Conservation (phyloP, 2,329 filamentous ascomycete species). For the Cryphonectria nitschkei region DNA sequence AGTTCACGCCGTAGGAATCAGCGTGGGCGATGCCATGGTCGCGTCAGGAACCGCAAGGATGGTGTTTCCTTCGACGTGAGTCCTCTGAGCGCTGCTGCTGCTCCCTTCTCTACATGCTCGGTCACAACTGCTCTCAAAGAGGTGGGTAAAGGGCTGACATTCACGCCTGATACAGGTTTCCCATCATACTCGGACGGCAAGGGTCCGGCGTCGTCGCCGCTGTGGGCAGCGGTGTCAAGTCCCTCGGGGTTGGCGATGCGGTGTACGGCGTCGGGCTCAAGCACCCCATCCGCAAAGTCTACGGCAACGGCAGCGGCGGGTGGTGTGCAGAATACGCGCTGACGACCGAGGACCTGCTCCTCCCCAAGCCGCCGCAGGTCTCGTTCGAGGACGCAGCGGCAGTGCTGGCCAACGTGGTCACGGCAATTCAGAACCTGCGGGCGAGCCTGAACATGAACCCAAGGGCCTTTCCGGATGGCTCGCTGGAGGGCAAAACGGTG, state of each 20-base stretch:
- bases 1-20: conserved; percentile 43
- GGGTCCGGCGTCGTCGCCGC: conserved; percentile 39
- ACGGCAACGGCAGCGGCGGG: conserved; percentile 30
- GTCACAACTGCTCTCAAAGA: background rate
- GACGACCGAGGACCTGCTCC: conserved; percentile 40
- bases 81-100: conserved; percentile 5
- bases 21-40: conserved; percentile 42
- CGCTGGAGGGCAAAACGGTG: conserved; percentile 54
- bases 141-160: conserved; percentile 3
- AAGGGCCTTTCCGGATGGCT: conserved; percentile 32
- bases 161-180: conserved; percentile 29
- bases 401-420: conserved; percentile 43
- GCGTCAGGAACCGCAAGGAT: conserved; percentile 35
- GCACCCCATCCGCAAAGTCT: conserved; percentile 41
- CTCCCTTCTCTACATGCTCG: background rate
- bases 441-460: conserved; percentile 41
- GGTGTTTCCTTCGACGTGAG: conserved; percentile 37
- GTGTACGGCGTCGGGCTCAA: conserved; percentile 45
- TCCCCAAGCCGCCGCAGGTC: conserved; percentile 37
- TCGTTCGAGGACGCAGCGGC: conserved; percentile 38
- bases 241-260: conserved; percentile 39
- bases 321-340: conserved; percentile 48
- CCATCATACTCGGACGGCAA: conserved; percentile 34
- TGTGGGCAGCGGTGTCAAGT: conserved; percentile 36
- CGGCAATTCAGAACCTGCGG: conserved; percentile 48